Base-by-base conservation (phyloP, 495 filamentous ascomycete genomes). In the Aspergillus baeticus region DNA sequence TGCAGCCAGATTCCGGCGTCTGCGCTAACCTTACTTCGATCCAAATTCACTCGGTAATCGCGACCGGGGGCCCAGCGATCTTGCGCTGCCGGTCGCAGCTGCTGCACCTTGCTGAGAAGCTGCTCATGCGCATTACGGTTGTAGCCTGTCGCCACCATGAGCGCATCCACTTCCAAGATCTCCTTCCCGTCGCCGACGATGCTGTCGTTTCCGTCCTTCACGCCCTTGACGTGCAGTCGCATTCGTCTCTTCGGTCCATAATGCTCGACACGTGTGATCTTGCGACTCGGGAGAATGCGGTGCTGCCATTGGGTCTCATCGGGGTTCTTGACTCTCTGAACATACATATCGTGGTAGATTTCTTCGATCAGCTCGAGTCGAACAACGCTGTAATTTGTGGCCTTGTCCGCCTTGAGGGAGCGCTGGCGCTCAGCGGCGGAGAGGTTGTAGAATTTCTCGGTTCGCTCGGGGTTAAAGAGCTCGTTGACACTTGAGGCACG, bases 381-480 rank as follows among this genome's bases (percentile, higher is more conserved):
- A 10, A 98, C 93, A 6, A 97, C 94, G 41, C 90, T 86, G 71
- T 98, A 98, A 74, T 98, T 98, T 26, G 93, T 98, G 26, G 80
- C 81, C 41, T 84, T 82, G 59, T 92, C 87, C 18, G 81, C 80
- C 4, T 72, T 66, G 41, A 95, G 79, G 41, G 86, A 77, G 35
- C 79, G 74, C 41, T 77, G 70, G 43, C 92, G 87, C 55, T 86
- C 79, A 20, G 82, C 75, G 0, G 82, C 64, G 2, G 84, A 68
- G 38, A 86, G 84, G 46, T 78, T 69, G 72, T 84, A 96, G 61
- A 96, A 80, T 26, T 70, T 73, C 60, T 96, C 87, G 6, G 95
- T 85, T 22, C 84, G 85, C 37, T 86, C 82, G 3, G 93, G 92
- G 69, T 97, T 88, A 78, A 98, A 98, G 60, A 97, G 87, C 61